These are phyloP conservation scores for Phytophthora uliginosa DNA, from an alignment of 352 stramenopile genomes.

Conservation along the genomic window DNA sequence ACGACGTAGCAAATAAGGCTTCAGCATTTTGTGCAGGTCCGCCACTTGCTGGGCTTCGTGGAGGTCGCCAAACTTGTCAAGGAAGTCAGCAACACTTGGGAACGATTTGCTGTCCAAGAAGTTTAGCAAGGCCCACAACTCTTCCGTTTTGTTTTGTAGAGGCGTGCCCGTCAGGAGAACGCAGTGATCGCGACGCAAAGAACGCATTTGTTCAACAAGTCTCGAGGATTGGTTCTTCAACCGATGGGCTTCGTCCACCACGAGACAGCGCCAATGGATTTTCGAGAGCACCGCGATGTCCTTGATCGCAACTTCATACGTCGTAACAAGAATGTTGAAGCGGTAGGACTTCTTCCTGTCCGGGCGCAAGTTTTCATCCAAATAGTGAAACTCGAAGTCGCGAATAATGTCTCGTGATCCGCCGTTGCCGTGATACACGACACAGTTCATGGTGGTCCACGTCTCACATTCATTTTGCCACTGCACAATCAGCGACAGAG, in stretches of 20 bases:
- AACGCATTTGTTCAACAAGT: constrained; percentile 89
- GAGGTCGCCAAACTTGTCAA: constrained; percentile 93
- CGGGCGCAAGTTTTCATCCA: constrained; percentile 70
- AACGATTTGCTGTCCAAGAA: constrained; percentile 98
- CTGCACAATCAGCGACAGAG: constrained; percentile 98
- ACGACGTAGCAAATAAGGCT: constrained; percentile 89
- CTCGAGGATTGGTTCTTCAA: constrained; percentile 91
- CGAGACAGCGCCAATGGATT: constrained; percentile 93
- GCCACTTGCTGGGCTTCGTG: constrained; percentile 91
- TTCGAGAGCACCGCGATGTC: constrained; percentile 94
- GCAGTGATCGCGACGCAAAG: constrained; percentile 82
- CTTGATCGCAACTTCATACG: constrained; percentile 93
- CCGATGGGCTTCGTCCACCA: constrained; percentile 92
- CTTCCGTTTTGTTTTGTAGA: constrained; percentile 98
- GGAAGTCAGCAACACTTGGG: constrained; percentile 93
- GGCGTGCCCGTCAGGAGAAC: constrained; percentile 90
- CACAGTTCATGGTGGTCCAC: constrained; percentile 99
- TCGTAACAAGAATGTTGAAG: constrained; percentile 93
- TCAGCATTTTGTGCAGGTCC: constrained; percentile 92
- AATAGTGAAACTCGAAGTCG: constrained; percentile 96
- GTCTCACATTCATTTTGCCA: constrained; percentile 99
- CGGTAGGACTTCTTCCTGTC: constrained; percentile 91
- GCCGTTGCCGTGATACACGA: constrained; percentile 98
- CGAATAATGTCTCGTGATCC: constrained; percentile 95
- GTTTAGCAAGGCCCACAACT: constrained; percentile 99